A percentile compares a stretch with the other conserved stretches of the same genome.
Conservation (phyloP, 1,139 yeast species). For the Entelexis paramagnoliae region DNA sequence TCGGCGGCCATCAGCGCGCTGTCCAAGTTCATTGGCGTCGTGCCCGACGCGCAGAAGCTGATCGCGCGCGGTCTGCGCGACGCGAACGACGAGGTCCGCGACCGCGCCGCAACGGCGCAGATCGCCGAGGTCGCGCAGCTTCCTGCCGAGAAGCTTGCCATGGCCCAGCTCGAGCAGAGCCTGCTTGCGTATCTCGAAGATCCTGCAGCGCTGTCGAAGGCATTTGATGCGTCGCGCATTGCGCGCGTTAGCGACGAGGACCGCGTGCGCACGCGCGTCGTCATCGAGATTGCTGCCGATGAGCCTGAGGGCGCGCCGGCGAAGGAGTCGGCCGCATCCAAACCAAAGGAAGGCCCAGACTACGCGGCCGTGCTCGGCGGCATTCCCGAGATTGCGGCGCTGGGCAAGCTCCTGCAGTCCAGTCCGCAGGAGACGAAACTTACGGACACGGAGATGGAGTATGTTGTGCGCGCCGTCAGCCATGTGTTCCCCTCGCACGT, state of each 20-base stretch:
- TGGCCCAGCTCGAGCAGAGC: constrained; percentile 66
- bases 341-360: neutral
- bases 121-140: constrained; percentile 49
- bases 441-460: constrained; percentile 90
- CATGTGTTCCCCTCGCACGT: constrained; percentile 71
- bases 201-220: constrained; percentile 43
- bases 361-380: constrained; percentile 35
- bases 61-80: constrained; percentile 79
- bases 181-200: constrained; percentile 63
- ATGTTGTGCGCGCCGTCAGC: constrained; percentile 73
- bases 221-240: constrained; percentile 63
- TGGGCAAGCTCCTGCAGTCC: constrained; percentile 68
- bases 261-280: constrained; percentile 26
- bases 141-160: constrained; percentile 60
- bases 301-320: constrained; percentile 13
- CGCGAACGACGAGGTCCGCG: constrained; percentile 94
- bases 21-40: constrained; percentile 74
- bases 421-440: constrained; percentile 51
- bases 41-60: constrained; percentile 62
- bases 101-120: constrained; percentile 83
- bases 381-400: constrained; percentile 58
- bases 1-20: constrained; percentile 92
- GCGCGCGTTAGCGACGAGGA: constrained; percentile 57
- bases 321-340: constrained; percentile 6
- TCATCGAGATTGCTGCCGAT: constrained; percentile 22